Evolutionary conservation across 2,329 filamentous ascomycete genomes (phyloP).

Genomic region (Aspergillus sp.): DNA sequence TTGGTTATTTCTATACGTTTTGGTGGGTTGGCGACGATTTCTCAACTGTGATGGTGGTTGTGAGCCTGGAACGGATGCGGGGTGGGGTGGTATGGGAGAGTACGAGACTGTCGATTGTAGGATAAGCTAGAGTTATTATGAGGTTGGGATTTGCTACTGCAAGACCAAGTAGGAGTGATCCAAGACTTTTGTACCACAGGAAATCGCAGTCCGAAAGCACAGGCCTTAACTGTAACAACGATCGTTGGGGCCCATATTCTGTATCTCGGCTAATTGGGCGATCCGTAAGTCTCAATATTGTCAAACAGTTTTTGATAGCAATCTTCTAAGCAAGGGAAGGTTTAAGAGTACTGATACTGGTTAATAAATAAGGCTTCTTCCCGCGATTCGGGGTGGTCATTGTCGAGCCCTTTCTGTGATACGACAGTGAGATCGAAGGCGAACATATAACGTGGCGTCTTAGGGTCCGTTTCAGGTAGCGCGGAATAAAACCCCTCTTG

Average conservation of each 20-base stretch:
- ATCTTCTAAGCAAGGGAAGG: too few relatives aligned
- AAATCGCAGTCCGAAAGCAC: background rate
- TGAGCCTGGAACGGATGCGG: background rate
- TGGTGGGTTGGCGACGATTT: background rate
- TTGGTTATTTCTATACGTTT: background rate
- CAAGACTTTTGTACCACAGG: background rate
- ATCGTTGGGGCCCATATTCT: background rate
- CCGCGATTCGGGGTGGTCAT: too few relatives aligned
- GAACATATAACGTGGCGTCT: background rate
- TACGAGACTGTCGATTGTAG: too few relatives aligned
- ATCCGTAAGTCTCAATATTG: background rate
- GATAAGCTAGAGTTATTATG: too few relatives aligned
- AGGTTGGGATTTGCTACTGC: too few relatives aligned
- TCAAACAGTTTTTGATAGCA: background rate
- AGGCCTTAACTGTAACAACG: background rate
- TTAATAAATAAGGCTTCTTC: background rate
- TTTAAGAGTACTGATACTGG: background rate
- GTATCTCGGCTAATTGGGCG: background rate
- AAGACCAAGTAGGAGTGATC: too few relatives aligned
- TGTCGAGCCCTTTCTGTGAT: too few relatives aligned
- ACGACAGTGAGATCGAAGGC: too few relatives aligned
- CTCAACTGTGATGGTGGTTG: background rate
- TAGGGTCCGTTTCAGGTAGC: background rate
- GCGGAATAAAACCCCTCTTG: background rate
- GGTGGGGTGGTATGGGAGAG: too few relatives aligned